These are phyloP conservation scores for Pythium pyrilobum DNA, from an alignment of 352 stramenopile species.

Conservation along the genomic window DNA sequence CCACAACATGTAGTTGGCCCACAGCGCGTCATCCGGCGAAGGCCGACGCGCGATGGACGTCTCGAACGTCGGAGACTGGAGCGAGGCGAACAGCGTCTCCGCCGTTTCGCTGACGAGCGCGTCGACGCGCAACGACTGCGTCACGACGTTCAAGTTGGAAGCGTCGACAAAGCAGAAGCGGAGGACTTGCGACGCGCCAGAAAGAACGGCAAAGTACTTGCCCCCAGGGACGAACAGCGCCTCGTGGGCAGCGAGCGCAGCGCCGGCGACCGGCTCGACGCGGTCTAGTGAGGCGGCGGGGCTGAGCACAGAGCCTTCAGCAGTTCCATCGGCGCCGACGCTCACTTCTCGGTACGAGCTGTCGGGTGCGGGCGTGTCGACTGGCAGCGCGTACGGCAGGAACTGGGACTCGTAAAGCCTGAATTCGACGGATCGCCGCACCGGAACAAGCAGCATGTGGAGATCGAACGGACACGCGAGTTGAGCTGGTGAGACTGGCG, in stretches of 20 bases:
- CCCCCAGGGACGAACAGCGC: conserved; percentile 57
- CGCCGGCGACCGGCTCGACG: not conserved
- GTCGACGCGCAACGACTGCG: conserved; percentile 40
- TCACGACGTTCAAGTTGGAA: conserved; percentile 70
- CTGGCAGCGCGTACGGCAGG: not conserved
- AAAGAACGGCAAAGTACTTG: conserved; percentile 13
- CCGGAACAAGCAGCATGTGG: conserved; percentile 37
- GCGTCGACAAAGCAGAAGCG: conserved; percentile 73
- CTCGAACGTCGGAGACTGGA: conserved; percentile 54
- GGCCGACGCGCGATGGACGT: conserved; percentile 49
- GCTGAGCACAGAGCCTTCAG: not conserved
- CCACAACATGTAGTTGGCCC: conserved; percentile 55
- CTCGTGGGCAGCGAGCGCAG: conserved; percentile 8
- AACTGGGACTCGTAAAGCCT: not conserved
- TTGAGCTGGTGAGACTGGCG: not conserved
- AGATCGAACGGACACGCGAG: conserved; percentile 55
- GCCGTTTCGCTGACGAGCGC: conserved; percentile 34
- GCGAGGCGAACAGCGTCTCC: conserved; percentile 30
- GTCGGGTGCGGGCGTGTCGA: not conserved
- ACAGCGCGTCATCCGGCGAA: conserved; percentile 26
- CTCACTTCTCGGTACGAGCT: conserved; percentile 1
- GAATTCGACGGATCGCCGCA: not conserved
- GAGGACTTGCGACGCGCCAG: conserved; percentile 19
- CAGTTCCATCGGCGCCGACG: not conserved
- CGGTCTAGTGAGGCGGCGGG: not conserved